phyloP scores from a whole-genome alignment of 202 grass and related monocot species.

The Digitaria exilis region DNA sequence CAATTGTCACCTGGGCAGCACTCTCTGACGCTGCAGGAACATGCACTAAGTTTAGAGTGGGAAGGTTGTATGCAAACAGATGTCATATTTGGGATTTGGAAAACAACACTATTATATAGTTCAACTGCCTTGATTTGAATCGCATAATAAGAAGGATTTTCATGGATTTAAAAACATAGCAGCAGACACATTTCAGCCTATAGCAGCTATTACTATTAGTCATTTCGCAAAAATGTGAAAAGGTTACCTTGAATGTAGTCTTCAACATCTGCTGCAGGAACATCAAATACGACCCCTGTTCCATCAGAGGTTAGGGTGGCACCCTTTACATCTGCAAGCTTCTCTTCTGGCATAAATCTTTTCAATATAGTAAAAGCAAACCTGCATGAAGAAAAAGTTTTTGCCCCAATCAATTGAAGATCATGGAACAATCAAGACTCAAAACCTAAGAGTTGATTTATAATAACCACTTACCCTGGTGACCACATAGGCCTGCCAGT shows the following conservation, averaged over 20 bases:
- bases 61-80: neutral
- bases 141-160: neutral
- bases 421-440: neutral
- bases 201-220: neutral
- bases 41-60: neutral
- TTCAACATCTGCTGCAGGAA: conserved; percentile 79
- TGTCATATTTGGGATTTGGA: neutral
- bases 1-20: conserved; percentile 63
- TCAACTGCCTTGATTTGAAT: neutral
- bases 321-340: conserved; percentile 72
- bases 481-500: conserved; percentile 73
- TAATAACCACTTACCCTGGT: conserved; percentile 56
- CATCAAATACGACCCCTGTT: conserved; percentile 88
- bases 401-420: neutral
- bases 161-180: neutral
- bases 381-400: conserved; percentile 39
- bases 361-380: conserved; percentile 77
- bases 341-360: conserved; percentile 92
- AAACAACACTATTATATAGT: neutral
- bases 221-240: neutral
- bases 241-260: conserved; percentile 71
- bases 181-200: neutral
- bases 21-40: conserved; percentile 56
- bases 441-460: neutral
- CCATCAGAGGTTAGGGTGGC: conserved; percentile 77